Evolutionary conservation across 2,329 filamentous ascomycete species (phyloP).

Genomic region (Lasiodiplodia sp.): DNA sequence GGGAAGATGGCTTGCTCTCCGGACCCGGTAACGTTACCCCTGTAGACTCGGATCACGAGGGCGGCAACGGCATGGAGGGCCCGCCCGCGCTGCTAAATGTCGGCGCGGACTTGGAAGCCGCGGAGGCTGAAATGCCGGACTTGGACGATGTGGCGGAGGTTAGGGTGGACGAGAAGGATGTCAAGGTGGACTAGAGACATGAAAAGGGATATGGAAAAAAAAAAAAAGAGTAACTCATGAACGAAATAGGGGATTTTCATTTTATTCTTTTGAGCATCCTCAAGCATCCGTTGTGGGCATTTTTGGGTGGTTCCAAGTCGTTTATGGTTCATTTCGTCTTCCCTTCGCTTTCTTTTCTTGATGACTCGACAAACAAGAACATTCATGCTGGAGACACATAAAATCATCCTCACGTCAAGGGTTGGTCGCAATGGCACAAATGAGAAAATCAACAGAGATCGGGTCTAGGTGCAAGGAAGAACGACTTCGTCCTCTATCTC

Average conservation of each 20-base stretch:
- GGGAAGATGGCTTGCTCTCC: neutral
- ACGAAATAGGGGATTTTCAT: neutral
- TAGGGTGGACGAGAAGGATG: constrained; percentile 29
- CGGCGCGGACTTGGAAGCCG: constrained; percentile 13
- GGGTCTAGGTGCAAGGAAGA: neutral
- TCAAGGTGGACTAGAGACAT: constrained; percentile 16
- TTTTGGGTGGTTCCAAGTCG: neutral
- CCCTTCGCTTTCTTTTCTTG: neutral
- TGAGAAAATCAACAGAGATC: too few relatives aligned
- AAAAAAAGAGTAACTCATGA: neutral
- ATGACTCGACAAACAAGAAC: neutral
- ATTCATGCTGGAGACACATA: neutral
- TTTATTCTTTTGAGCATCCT: neutral
- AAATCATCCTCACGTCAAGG: neutral
- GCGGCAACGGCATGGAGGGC: neutral
- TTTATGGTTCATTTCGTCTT: neutral
- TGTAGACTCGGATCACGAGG: constrained; percentile 6
- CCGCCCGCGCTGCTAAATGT: constrained; percentile 11
- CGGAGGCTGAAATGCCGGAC: constrained; percentile 27
- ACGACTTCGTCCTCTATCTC: neutral
- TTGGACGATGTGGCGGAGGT: constrained; percentile 33
- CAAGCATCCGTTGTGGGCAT: neutral
- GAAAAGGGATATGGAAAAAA: neutral
- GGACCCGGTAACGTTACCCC: constrained; percentile 21
- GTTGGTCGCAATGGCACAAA: neutral